phyloP scores from a whole-genome alignment of 768 basidiomycete genomes.

The Mycena belliarum region DNA sequence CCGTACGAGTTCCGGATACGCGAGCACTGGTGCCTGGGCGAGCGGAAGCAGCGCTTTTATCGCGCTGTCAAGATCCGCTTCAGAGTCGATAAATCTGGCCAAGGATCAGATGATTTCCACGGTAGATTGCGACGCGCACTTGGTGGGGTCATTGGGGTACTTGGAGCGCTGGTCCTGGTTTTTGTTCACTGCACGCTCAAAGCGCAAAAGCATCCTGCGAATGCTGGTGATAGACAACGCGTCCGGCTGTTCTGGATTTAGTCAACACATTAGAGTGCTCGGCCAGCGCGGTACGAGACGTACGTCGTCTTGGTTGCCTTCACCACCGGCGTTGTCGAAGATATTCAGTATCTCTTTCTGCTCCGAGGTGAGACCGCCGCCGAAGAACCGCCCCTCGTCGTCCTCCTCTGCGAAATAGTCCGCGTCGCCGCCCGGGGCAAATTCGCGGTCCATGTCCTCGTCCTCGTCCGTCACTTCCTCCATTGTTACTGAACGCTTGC shows the following conservation, averaged over 20 bases:
- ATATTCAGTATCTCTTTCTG: conserved; percentile 97
- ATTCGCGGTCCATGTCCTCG: conserved; percentile 45
- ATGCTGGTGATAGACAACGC: conserved; percentile 70
- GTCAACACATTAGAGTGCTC: conserved; percentile 24
- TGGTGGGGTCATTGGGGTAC: conserved; percentile 88
- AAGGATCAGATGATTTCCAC: conserved; percentile 1
- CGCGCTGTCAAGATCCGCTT: conserved; percentile 88
- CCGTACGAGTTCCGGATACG: conserved; percentile 88
- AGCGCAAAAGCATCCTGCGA: conserved; percentile 70
- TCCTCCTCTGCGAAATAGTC: conserved; percentile 93
- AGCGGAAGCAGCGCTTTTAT: conserved; percentile 88
- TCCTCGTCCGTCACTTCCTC: conserved; percentile 65
- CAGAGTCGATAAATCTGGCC: conserved; percentile 94
- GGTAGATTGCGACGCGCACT: conserved; percentile 43
- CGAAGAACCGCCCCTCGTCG: conserved; percentile 90
- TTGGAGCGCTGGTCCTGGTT: conserved; percentile 98
- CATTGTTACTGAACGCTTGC: conserved; percentile 47
- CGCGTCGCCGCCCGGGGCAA: conserved; percentile 85
- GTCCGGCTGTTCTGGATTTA: conserved; percentile 48
- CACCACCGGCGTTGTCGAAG: conserved; percentile 75
- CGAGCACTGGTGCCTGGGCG: conserved; percentile 77
- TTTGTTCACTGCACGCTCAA: conserved; percentile 90
- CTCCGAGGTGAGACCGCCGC: conserved; percentile 87
- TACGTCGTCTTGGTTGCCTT: conserved; percentile 68
- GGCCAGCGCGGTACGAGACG: conserved; percentile 28